Evolutionary conservation across 2,329 filamentous ascomycete species (phyloP).

Genomic region (Epichloe bromicola): DNA sequence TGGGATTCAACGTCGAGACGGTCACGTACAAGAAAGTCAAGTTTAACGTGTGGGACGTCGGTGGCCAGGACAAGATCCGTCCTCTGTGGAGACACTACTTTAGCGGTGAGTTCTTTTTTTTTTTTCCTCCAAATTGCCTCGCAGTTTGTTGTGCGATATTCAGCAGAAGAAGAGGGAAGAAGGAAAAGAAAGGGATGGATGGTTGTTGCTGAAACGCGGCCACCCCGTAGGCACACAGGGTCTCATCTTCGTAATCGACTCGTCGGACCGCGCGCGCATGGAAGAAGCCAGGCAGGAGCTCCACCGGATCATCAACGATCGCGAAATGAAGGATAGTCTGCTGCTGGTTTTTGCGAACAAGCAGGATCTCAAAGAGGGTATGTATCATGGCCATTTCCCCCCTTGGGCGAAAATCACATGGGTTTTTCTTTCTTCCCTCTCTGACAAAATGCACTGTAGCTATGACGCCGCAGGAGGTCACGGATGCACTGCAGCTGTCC

Average conservation of each 20-base stretch:
- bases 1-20: conserved; percentile 98
- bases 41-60: conserved; percentile 98
- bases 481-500: conserved; percentile 60
- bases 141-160: too few relatives aligned
- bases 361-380: conserved; percentile 81
- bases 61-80: conserved; percentile 97
- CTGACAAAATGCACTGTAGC: conserved; percentile 30
- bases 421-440: too few relatives aligned
- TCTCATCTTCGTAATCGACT: conserved; percentile 97
- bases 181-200: too few relatives aligned
- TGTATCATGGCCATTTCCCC: conserved; percentile 9
- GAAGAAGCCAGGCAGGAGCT: conserved; percentile 88
- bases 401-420: too few relatives aligned
- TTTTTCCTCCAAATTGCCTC: neutral
- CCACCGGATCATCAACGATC: conserved; percentile 93
- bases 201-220: neutral
- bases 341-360: conserved; percentile 97
- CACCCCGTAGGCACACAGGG: conserved; percentile 67
- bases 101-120: conserved; percentile 40
- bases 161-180: too few relatives aligned
- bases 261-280: conserved; percentile 79
- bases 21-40: conserved; percentile 99
- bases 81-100: conserved; percentile 98
- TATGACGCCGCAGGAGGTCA: conserved; percentile 69
- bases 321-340: conserved; percentile 93